These are phyloP conservation scores for Chlamydomonas reinhardtii DNA, from an alignment of 163 green algal genomes.

Conservation along the genomic window DNA sequence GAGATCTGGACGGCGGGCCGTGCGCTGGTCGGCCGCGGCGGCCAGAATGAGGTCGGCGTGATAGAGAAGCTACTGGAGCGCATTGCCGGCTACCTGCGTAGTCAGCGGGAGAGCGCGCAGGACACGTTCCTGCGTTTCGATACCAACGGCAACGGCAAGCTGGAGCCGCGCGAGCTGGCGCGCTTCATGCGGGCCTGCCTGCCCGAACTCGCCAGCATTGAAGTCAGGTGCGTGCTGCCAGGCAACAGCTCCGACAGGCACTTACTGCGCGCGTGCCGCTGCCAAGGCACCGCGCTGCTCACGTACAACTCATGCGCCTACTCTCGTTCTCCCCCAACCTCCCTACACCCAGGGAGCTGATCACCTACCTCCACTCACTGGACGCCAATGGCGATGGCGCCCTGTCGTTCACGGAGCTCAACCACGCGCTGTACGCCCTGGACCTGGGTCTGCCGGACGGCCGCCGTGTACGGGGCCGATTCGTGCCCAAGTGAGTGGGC, in stretches of 20 bases:
- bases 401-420: conserved; percentile 50
- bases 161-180: conserved; percentile 38
- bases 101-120: background rate
- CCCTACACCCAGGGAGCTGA: background rate
- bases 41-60: background rate
- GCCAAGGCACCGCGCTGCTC: too few relatives aligned
- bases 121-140: conserved; percentile 30
- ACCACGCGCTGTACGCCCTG: conserved; percentile 31
- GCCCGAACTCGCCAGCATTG: conserved; percentile 25
- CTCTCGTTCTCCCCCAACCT: background rate
- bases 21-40: background rate
- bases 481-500: background rate
- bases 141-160: conserved; percentile 23
- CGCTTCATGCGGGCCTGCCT: conserved; percentile 41
- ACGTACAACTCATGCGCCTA: too few relatives aligned
- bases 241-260: too few relatives aligned
- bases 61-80: conserved; percentile 22
- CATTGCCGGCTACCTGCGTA: conserved; percentile 7
- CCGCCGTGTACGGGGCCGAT: background rate
- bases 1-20: conserved; percentile 36
- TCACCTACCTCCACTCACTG: conserved; percentile 50
- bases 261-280: too few relatives aligned
- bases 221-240: conserved; percentile 27
- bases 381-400: conserved; percentile 53
- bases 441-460: conserved; percentile 46